Conservation (phyloP, 2,329 filamentous ascomycete species). For the Alternaria brassicicola region DNA sequence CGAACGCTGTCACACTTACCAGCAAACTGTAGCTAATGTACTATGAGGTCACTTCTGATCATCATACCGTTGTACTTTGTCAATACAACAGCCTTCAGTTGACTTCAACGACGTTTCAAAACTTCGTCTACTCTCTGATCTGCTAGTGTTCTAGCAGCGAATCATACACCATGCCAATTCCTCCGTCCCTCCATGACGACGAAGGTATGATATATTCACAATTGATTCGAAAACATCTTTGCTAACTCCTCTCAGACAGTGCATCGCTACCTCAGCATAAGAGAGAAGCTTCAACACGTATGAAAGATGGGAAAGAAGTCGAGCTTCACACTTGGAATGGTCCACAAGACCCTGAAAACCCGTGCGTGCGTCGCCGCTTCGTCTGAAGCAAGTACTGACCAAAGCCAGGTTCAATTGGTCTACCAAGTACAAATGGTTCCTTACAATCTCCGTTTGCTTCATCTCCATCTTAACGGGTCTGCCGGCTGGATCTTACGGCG, state of each 20-base stretch:
- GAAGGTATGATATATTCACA: constrained; percentile 7
- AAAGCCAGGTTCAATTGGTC: constrained; percentile 50
- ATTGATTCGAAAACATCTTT: background rate
- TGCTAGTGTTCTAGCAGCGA: background rate
- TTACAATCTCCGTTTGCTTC: constrained; percentile 52
- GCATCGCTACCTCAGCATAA: constrained; percentile 5
- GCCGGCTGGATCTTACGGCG: constrained; percentile 51
- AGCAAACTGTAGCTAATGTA: background rate
- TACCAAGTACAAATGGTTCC: constrained; percentile 48
- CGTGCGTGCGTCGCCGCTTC: constrained; percentile 10
- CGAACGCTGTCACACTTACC: background rate
- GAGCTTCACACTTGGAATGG: constrained; percentile 34
- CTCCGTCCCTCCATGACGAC: constrained; percentile 12
- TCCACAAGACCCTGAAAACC: constrained; percentile 33
- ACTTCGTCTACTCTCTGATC: background rate
- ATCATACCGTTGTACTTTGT: background rate
- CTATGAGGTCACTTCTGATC: constrained; percentile 13
- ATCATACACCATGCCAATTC: constrained; percentile 14
- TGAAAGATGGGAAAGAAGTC: constrained; percentile 29
- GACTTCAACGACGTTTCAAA: background rate
- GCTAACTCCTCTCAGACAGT: background rate
- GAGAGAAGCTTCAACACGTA: constrained; percentile 9
- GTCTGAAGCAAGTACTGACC: too few relatives aligned
- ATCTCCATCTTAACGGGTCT: constrained; percentile 53
- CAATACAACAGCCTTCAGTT: background rate